These are phyloP conservation scores for Thermoascus crustaceus DNA, from an alignment of 2,329 filamentous ascomycete species.

Conservation along the genomic window DNA sequence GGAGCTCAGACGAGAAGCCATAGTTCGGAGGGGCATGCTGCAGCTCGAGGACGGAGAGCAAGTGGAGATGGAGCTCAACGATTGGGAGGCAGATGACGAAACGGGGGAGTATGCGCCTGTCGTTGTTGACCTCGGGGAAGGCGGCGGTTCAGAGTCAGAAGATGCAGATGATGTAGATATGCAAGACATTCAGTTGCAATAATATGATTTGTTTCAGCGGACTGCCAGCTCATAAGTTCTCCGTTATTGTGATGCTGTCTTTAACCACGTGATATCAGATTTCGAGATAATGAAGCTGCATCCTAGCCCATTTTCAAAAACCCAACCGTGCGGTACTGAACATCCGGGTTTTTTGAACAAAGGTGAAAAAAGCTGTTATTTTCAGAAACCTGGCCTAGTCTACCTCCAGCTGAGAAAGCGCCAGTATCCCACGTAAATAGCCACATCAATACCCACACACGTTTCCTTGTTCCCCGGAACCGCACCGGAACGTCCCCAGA, in stretches of 20 bases:
- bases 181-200: constrained; percentile 5
- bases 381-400: constrained; percentile 23
- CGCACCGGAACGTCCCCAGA: constrained; percentile 7
- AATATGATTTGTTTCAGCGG: not conserved
- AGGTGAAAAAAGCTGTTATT: constrained; percentile 20
- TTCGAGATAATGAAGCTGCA: constrained; percentile 1
- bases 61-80: constrained; percentile 50
- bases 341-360: constrained; percentile 10
- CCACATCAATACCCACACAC: constrained; percentile 14
- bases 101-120: constrained; percentile 57
- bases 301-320: not conserved
- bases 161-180: constrained; percentile 7
- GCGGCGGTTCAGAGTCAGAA: not conserved
- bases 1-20: constrained; percentile 46
- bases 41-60: constrained; percentile 56
- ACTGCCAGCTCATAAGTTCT: not conserved
- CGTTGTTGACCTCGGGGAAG: constrained; percentile 44
- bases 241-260: not conserved
- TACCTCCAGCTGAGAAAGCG: constrained; percentile 21
- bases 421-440: constrained; percentile 18
- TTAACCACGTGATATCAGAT: constrained; percentile 2
- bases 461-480: constrained; percentile 6
- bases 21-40: constrained; percentile 50
- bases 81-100: constrained; percentile 53
- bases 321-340: constrained; percentile 7